A percentile compares a stretch with the other conserved stretches of the same genome.
These are phyloP conservation scores for Paracorniculantispora psalliotae DNA, from an alignment of 2,329 filamentous ascomycete genomes.

Conservation along the genomic window DNA sequence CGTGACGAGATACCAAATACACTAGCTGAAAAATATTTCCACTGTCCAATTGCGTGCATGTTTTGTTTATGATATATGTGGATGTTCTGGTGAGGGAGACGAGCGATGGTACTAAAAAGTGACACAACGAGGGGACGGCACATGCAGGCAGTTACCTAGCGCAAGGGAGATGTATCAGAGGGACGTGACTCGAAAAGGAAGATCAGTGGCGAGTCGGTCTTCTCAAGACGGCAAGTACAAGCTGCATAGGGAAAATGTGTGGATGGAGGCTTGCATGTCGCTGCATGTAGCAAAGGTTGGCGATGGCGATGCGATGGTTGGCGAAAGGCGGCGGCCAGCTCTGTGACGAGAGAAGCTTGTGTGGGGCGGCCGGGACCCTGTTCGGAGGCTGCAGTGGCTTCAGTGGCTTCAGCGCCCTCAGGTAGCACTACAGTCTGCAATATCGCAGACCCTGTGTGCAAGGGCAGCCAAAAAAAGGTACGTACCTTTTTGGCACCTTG, in stretches of 20 bases:
- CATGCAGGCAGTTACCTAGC: background rate
- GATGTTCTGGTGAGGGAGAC: constrained; percentile 14
- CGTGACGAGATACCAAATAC: constrained; percentile 10
- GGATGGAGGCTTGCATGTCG: background rate
- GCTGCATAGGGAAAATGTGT: background rate
- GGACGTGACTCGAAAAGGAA: background rate
- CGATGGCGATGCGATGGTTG: background rate
- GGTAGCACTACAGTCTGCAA: background rate
- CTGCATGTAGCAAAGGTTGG: background rate
- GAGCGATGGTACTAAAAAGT: constrained; percentile 22
- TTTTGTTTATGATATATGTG: constrained; percentile 22
- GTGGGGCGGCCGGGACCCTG: background rate
- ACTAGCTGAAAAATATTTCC: background rate
- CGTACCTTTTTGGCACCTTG: background rate
- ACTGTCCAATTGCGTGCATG: background rate
- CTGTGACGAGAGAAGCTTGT: background rate
- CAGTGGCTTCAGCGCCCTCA: background rate
- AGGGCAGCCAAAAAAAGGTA: background rate
- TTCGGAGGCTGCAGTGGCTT: background rate
- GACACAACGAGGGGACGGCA: too few species aligned
- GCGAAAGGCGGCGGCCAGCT: background rate
- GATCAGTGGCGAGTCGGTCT: background rate
- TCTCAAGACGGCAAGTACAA: background rate
- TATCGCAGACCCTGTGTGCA: background rate
- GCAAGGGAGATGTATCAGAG: background rate